These are phyloP conservation scores for Silene coronaria DNA, from an alignment of 179 eudicot genomes.

Conservation along the genomic window DNA sequence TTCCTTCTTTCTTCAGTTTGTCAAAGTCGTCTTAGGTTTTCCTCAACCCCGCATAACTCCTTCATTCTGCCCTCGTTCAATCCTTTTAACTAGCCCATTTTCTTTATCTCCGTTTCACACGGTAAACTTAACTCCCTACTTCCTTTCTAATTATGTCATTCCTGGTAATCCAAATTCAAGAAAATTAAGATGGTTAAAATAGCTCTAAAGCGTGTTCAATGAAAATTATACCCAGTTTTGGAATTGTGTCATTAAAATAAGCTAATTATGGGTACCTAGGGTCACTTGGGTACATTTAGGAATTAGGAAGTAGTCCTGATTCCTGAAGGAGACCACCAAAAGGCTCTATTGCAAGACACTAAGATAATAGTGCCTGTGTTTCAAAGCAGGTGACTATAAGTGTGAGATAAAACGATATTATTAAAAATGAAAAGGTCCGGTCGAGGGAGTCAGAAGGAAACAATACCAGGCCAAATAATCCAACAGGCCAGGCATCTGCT, in stretches of 20 bases:
- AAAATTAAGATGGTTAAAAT: neutral
- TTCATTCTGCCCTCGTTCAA: neutral
- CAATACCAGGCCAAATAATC: slow-evolving; percentile 78
- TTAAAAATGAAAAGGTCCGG: neutral
- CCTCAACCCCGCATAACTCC: neutral
- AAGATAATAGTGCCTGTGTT: neutral
- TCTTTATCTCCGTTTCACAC: neutral
- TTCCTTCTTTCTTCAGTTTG: neutral
- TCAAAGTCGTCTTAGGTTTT: neutral
- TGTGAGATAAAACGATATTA: neutral
- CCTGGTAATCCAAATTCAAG: neutral
- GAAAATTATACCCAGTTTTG: neutral
- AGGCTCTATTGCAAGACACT: neutral
- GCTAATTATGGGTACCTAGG: neutral
- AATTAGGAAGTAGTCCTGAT: neutral
- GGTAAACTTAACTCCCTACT: neutral
- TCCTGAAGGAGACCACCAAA: neutral
- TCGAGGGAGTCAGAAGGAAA: slow-evolving; percentile 7
- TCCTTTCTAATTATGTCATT: neutral
- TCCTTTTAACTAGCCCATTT: neutral
- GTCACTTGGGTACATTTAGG: neutral
- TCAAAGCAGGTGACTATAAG: neutral
- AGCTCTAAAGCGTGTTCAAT: neutral
- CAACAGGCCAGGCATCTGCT: slow-evolving; percentile 89
- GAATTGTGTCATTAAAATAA: neutral